Base-by-base conservation (phyloP, 1,284 basidiomycete genomes). In the Sanghuangporus sanghuang region DNA sequence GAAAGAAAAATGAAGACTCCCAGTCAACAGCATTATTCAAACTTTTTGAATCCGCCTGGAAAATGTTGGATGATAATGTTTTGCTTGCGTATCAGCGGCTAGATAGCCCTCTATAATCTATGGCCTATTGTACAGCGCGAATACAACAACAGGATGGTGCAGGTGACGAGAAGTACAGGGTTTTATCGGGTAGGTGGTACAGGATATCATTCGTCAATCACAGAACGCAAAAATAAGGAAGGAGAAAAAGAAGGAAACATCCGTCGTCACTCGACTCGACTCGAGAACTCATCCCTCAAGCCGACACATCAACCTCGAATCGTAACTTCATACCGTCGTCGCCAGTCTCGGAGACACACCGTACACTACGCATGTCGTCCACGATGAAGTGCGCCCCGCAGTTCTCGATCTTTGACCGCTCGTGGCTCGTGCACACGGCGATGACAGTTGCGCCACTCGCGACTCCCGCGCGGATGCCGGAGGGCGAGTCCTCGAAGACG, bases 401-500 rank as follows among this genome's bases (percentile, higher is more conserved):
- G 69, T 82, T 76, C 68, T 84, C 81, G 66, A 86, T 82, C 69
- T 84, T 78, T 38, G 72, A 68, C 57, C 83, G 75, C 69, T 81
- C 79, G 69, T 85, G 88, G 73, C 80, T 86, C 68, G 81, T 91
- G 78, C 89, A 91, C 14, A 92, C 84, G 1, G 89, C 90, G 67
- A 92, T 85, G 64, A 90, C 89, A 8, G 82, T 89, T 14, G 87
- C 89, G 48, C 89, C 89, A 39, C 84, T 84, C 0, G 87, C 87
- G 46, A 89, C 84, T 59, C 87, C 89, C 1, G 89, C 87, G 48
- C 81, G 81, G 72, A 92, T 91, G 46, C 89, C 89, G 21, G 82
- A 85, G 0, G 87, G 89, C 42, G 86, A 89, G 73, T 90, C 89
- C 71, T 91, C 89, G 67, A 90, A 89, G 61, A 92, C 87, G 67